Evolutionary conservation across 2,329 filamentous ascomycete species (phyloP).

Genomic region (Ceratocystis papillata): DNA sequence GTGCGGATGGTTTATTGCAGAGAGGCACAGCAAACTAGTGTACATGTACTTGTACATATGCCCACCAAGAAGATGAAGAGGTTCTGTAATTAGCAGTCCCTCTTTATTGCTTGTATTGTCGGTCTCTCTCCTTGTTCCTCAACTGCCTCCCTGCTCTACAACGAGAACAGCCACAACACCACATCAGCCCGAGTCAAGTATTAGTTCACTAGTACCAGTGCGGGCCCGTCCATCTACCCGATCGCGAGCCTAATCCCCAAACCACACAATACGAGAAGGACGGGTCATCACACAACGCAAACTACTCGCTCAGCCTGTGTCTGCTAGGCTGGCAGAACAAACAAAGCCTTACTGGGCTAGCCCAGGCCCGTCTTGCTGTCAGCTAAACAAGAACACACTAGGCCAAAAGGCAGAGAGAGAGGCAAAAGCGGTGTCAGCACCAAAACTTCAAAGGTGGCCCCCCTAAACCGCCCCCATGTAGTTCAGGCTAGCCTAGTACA

Average conservation of each 20-base stretch:
- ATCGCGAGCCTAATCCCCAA: not conserved
- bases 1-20: not conserved
- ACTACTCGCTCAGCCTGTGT: not conserved
- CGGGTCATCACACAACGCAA: not conserved
- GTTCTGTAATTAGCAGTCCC: not conserved
- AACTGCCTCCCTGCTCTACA: not conserved
- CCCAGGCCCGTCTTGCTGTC: not conserved
- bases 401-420: not conserved
- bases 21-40: not conserved
- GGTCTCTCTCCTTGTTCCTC: not conserved
- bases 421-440: no score
- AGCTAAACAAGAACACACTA: not conserved
- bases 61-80: no score
- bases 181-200: no score
- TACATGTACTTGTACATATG: not conserved
- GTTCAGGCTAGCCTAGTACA: no score
- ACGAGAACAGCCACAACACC: no score
- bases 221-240: not conserved
- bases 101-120: not conserved
- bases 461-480: no score
- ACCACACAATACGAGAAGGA: conserved; percentile 1
- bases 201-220: no score
- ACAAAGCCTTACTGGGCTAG: not conserved
- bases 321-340: not conserved
- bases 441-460: no score